Conservation (phyloP, 106 monocot species). For the Hemerocallis citrina region DNA sequence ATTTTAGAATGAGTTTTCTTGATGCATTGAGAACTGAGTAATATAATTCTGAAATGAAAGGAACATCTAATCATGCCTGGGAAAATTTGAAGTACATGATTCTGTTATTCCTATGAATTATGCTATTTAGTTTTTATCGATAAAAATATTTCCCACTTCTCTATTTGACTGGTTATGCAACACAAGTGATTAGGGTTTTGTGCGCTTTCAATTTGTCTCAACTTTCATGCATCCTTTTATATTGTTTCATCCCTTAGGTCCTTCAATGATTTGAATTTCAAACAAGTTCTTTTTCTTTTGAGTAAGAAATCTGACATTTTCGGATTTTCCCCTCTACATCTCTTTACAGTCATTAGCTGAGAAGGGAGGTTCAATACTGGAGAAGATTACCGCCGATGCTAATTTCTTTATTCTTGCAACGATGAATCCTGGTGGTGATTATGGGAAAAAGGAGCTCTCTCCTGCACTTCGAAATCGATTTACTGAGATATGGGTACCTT, state of each 20-base stretch:
- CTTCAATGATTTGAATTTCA: background rate
- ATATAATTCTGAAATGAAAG: too few relatives aligned
- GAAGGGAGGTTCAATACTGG: constrained; percentile 72
- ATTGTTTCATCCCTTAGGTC: too few relatives aligned
- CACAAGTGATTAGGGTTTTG: too few relatives aligned
- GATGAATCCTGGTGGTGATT: constrained; percentile 99
- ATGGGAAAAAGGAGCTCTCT: constrained; percentile 95
- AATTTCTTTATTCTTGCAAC: constrained; percentile 89
- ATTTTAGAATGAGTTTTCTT: too few relatives aligned
- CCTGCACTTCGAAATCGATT: constrained; percentile 92
- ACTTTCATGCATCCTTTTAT: too few relatives aligned
- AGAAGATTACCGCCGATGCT: constrained; percentile 56
- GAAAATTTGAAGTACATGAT: too few relatives aligned
- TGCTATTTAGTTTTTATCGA: too few relatives aligned
- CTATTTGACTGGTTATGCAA: too few relatives aligned
- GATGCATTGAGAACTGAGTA: background rate
- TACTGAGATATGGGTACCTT: constrained; percentile 93
- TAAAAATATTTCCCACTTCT: too few relatives aligned
- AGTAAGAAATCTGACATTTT: background rate
- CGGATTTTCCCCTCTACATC: background rate
- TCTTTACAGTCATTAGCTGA: constrained; percentile 69
- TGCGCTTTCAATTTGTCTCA: too few relatives aligned
- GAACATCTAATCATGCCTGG: too few relatives aligned
- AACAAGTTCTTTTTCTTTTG: background rate
- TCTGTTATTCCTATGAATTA: too few relatives aligned